Percentiles rank a stretch among this genome's conserved stretches.
phyloP scores from a whole-genome alignment of 202 grass and related monocot genomes.

The Musa balbisiana region DNA sequence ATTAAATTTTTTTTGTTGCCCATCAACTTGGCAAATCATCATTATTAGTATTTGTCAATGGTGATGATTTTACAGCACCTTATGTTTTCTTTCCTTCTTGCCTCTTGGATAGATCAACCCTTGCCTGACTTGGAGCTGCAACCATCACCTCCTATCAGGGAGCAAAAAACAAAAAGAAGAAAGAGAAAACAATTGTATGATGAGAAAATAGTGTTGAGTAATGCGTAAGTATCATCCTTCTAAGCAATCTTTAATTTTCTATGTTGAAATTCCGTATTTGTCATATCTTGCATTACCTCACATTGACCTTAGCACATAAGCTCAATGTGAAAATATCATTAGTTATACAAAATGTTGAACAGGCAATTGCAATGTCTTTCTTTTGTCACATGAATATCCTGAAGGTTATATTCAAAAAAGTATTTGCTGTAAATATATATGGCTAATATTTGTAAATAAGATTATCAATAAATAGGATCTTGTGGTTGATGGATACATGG shows the following conservation, averaged over 20 bases:
- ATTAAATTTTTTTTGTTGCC: background rate
- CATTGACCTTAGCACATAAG: background rate
- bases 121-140: slow-evolving; percentile 31
- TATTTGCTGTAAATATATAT: no score
- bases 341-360: background rate
- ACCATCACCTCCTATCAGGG: slow-evolving; percentile 50
- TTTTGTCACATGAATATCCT: background rate
- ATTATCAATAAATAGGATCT: background rate
- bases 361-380: no score
- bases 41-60: background rate
- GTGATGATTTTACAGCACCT: background rate
- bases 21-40: background rate
- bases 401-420: background rate
- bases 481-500: background rate
- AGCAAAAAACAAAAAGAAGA: slow-evolving; percentile 35
- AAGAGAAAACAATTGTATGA: slow-evolving; percentile 45
- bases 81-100: slow-evolving; percentile 10
- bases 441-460: background rate
- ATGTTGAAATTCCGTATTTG: background rate
- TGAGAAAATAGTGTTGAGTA: slow-evolving; percentile 36
- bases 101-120: slow-evolving; percentile 16
- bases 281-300: background rate
- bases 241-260: background rate
- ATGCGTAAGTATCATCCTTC: slow-evolving; percentile 46
- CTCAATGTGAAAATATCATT: background rate